Conservation (phyloP, 176 grass and related monocot genomes). For the Luzula sylvatica region DNA sequence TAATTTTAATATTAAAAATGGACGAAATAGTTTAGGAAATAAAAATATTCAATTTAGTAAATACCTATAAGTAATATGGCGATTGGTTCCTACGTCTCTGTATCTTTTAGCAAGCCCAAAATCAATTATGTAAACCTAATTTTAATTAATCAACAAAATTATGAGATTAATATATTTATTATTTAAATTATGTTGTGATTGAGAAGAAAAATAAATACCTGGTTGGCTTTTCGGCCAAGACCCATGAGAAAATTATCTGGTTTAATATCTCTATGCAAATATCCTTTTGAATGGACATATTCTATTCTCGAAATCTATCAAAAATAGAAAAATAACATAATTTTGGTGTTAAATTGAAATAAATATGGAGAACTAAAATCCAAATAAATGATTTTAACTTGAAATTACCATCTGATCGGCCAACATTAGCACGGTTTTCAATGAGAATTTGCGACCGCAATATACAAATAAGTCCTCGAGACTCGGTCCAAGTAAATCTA, state of each 20-base stretch:
- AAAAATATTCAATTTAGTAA: slow-evolving; percentile 1
- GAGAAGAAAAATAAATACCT: slow-evolving; percentile 33
- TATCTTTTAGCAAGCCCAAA: slow-evolving; percentile 99
- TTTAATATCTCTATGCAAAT: slow-evolving; percentile 91
- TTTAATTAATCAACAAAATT: slow-evolving; percentile 6
- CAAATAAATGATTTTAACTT: background rate
- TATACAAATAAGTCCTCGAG: slow-evolving; percentile 33
- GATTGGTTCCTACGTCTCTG: slow-evolving; percentile 70
- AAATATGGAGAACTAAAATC: background rate
- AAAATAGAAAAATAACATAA: background rate
- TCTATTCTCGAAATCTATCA: slow-evolving; percentile 82
- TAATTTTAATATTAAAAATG: slow-evolving; percentile 7
- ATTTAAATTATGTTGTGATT: background rate
- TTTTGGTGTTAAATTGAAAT: too few species aligned
- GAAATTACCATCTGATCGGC: slow-evolving; percentile 33
- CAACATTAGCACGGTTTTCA: slow-evolving; percentile 29
- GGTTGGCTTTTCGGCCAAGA: slow-evolving; percentile 76
- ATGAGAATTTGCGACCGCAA: slow-evolving; percentile 24
- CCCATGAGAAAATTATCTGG: slow-evolving; percentile 99
- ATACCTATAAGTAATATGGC: slow-evolving; percentile 88
- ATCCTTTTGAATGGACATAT: slow-evolving; percentile 92
- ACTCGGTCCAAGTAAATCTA: slow-evolving; percentile 31
- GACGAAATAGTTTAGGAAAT: background rate
- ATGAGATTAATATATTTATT: slow-evolving; percentile 11
- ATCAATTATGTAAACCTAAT: slow-evolving; percentile 94